Evolutionary conservation across 2,329 filamentous ascomycete species (phyloP).

Genomic region (Pezicula neosporulosa): DNA sequence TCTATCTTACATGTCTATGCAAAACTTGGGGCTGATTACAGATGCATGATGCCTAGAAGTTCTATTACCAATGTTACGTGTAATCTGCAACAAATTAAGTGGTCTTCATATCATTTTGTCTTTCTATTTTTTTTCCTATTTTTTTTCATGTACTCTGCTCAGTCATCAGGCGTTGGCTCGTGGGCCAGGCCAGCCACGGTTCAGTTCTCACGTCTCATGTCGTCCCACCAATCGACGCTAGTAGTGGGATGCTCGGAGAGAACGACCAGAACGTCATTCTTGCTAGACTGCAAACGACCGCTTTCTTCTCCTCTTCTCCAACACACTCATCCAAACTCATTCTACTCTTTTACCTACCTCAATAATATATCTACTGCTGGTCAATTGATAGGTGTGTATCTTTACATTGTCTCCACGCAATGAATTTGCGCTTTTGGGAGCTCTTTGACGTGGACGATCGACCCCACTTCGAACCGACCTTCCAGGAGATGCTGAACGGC

Average conservation of each 20-base stretch:
- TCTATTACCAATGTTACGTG: no score
- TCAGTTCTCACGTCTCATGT: neutral
- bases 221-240: slow-evolving; percentile 7
- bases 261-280: slow-evolving; percentile 13
- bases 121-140: no score
- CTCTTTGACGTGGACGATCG: no score
- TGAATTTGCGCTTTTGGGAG: no score
- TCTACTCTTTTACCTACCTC: neutral
- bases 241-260: slow-evolving; percentile 12
- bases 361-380: neutral
- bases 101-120: no score
- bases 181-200: neutral
- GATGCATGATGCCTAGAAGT: no score
- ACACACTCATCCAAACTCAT: neutral
- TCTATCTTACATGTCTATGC: neutral
- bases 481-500: no score
- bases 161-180: neutral
- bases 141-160: no score
- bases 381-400: slow-evolving; percentile 14
- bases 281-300: neutral
- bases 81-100: no score
- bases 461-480: no score
- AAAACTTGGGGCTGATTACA: no score
- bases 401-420: no score
- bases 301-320: neutral